A percentile compares a stretch with the other conserved stretches of the same genome.
phyloP scores from a whole-genome alignment of 306 rosid genomes.

The cucumber (Cucumis sativus) region Cucumber_9930_V3 NC_026659.2:1845001-1845500 shows the following conservation, averaged over 20 bases:
- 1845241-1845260: slow-evolving; percentile 71
- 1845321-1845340: slow-evolving; percentile 54
- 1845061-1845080: slow-evolving; percentile 71
- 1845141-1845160: background rate
- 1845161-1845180: slow-evolving; percentile 18
- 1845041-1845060: slow-evolving; percentile 92
- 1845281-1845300: slow-evolving; percentile 72
- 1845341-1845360: slow-evolving; percentile 57
- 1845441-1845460: background rate
- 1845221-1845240: slow-evolving; percentile 85
- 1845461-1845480: background rate
- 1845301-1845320: slow-evolving; percentile 70
- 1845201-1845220: slow-evolving; percentile 93
- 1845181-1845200: slow-evolving; percentile 61
- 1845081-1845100: slow-evolving; percentile 68
- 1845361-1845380: slow-evolving; percentile 59
- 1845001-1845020: slow-evolving; percentile 1
- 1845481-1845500: too few species aligned
- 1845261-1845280: slow-evolving; percentile 76
- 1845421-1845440: slow-evolving; percentile 33
- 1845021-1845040: slow-evolving; percentile 55
- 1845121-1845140: slow-evolving; percentile 11
- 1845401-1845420: slow-evolving; percentile 58
- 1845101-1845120: slow-evolving; percentile 96
- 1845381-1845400: slow-evolving; percentile 76